phyloP scores from a whole-genome alignment of 2,329 filamentous ascomycete species.

The Zasmidium angulare region DNA sequence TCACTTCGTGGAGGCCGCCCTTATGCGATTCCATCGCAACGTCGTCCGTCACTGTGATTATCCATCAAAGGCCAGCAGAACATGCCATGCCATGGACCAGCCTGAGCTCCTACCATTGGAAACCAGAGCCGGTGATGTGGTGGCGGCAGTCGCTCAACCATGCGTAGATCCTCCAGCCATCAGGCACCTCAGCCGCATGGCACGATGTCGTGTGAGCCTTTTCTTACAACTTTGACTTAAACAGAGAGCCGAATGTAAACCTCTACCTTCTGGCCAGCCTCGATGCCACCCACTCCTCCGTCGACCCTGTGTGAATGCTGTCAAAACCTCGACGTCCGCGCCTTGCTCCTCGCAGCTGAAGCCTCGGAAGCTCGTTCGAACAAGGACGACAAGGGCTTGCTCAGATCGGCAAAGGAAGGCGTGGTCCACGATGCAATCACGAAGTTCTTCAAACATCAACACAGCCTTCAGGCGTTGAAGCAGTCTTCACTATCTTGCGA shows the following conservation, averaged over 20 bases:
- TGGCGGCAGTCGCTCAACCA: background rate
- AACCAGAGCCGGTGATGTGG: too few relatives aligned
- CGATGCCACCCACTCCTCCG: too few relatives aligned
- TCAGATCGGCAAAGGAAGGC: background rate
- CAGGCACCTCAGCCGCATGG: background rate
- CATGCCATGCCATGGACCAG: too few relatives aligned
- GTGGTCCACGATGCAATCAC: conserved; percentile 3
- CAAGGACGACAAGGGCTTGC: background rate
- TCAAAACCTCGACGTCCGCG: background rate
- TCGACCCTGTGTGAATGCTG: background rate
- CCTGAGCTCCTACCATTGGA: too few relatives aligned
- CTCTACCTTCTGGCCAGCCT: too few relatives aligned
- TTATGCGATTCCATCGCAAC: too few relatives aligned
- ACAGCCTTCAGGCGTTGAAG: conserved; percentile 1
- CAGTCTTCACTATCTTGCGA: background rate
- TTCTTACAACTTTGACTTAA: too few relatives aligned
- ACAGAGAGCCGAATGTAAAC: too few relatives aligned
- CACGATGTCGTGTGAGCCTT: background rate
- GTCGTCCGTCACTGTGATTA: too few relatives aligned
- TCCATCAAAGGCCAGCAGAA: too few relatives aligned
- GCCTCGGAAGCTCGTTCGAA: background rate
- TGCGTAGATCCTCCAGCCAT: background rate
- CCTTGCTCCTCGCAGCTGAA: background rate
- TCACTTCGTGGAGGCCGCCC: background rate
- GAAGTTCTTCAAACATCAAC: conserved; percentile 3